Evolutionary conservation across 306 rosid genomes (phyloP).

Genomic region (Ceratonia siliqua): DNA sequence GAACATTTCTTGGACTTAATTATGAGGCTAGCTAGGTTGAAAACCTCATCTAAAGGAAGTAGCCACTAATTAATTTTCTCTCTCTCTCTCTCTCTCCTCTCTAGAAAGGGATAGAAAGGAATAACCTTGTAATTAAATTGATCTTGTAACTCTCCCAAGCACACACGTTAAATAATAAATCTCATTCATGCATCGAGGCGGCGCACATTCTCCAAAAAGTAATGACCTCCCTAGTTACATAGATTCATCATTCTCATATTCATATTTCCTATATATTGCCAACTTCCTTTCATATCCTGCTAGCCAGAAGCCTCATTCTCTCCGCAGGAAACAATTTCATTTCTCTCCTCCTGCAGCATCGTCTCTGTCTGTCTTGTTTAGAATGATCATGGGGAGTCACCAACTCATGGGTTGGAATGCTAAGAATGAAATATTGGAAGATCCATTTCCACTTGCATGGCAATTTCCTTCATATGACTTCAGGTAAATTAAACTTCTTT

Average conservation of each 20-base stretch:
- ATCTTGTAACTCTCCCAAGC: slow-evolving; percentile 64
- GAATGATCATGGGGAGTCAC: slow-evolving; percentile 32
- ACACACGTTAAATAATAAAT: slow-evolving; percentile 44
- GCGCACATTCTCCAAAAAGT: slow-evolving; percentile 58
- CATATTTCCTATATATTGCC: slow-evolving; percentile 36
- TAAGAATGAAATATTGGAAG: slow-evolving; percentile 34
- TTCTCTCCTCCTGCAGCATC: not conserved
- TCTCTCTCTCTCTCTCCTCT: slow-evolving; percentile 7
- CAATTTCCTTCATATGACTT: slow-evolving; percentile 36
- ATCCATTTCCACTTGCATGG: slow-evolving; percentile 27
- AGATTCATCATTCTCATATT: slow-evolving; percentile 27
- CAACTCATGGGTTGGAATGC: slow-evolving; percentile 27
- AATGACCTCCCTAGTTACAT: slow-evolving; percentile 27
- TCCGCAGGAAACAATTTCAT: not conserved
- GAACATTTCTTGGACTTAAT: slow-evolving; percentile 15
- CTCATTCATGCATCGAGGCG: slow-evolving; percentile 52
- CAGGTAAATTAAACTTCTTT: slow-evolving; percentile 36
- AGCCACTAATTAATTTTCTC: slow-evolving; percentile 23
- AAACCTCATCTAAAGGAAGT: not conserved
- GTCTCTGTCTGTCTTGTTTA: not conserved
- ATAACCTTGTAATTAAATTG: slow-evolving; percentile 23
- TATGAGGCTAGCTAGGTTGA: not conserved
- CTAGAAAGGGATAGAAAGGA: slow-evolving; percentile 15
- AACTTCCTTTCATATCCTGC: slow-evolving; percentile 10
- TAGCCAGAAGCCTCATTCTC: not conserved